Evolutionary conservation across 306 rosid species (phyloP).

Genomic region (Comarum palustre): DNA sequence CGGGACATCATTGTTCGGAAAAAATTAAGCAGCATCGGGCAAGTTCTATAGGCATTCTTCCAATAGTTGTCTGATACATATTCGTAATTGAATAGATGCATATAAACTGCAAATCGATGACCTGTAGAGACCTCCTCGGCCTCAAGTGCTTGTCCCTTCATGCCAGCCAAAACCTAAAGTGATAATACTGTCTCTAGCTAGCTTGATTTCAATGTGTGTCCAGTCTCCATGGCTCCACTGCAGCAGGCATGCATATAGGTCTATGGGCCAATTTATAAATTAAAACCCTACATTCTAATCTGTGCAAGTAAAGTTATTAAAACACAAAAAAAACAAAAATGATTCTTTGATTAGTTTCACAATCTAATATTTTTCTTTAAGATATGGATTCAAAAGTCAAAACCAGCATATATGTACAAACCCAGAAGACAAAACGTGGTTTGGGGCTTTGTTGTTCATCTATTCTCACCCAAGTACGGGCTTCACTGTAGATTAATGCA

Average conservation of each 20-base stretch:
- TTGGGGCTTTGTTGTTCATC: background rate
- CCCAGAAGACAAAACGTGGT: background rate
- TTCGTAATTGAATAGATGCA: background rate
- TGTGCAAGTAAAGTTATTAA: background rate
- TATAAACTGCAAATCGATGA: background rate
- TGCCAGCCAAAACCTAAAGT: background rate
- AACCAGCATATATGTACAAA: background rate
- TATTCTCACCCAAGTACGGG: background rate
- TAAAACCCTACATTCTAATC: background rate
- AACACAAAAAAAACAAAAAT: too few species aligned
- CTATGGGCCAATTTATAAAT: background rate
- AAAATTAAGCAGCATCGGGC: too few species aligned
- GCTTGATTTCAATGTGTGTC: background rate
- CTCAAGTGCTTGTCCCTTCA: background rate
- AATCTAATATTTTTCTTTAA: background rate
- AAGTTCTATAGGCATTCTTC: too few species aligned
- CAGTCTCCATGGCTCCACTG: slow-evolving; percentile 5
- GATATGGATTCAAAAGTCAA: background rate
- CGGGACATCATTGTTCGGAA: too few species aligned
- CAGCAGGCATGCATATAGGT: background rate
- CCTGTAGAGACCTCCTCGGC: background rate
- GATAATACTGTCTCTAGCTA: background rate
- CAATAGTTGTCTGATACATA: too few species aligned
- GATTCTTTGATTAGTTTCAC: too few species aligned
- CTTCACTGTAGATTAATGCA: background rate